Base-by-base conservation (phyloP, 495 filamentous ascomycete genomes). In the Xylaria longipes region DNA sequence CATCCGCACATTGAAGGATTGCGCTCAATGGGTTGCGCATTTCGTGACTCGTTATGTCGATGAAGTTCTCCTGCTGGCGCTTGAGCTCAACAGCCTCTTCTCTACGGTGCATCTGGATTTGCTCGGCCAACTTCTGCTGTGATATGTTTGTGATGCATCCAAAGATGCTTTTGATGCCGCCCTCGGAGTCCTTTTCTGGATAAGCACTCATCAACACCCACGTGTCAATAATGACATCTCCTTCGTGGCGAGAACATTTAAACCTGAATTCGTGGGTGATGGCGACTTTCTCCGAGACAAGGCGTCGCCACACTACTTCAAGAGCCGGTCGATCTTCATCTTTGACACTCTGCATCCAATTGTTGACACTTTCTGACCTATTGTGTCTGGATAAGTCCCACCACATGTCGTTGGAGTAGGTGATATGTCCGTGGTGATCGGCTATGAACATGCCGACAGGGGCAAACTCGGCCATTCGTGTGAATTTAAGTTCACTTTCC, bases 1-100 rank as follows among this genome's bases (percentile, higher is more conserved):
- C 92, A 74, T 96, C 93, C 5, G 91, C 89, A 76, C 92, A 94
- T 79, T 95, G 92, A 43, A 95, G 80, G 57, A 95, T 93, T 9
- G 93, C 93, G 56, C 89, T 91, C 11, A 96, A 84, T 1, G 94
- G 94, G 72, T 96, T 97, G 11, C 93, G 88, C 84, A 96, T 93
- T 75, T 97, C 93, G 74, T 97, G 93, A 72, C 91, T 93, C 8
- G 92, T 94, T 72, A 94, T 95, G 78, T 95, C 93, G 75, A 96
- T 95, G 79, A 95, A 97, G 71, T 94, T 94, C 76, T 95, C 90
- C 72, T 92, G 90, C 70, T 91, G 88, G 45, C 87, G 82, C 76
- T 92, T 92, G 52, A 87, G 85, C 70, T 90, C 89, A 61, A 91
- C 85, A 6, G 89, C 91, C 76, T 89, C 90, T 72, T 87, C 83